Conservation (phyloP, 192 early-diverging fungal species). For the Coemansia sp. region DNA sequence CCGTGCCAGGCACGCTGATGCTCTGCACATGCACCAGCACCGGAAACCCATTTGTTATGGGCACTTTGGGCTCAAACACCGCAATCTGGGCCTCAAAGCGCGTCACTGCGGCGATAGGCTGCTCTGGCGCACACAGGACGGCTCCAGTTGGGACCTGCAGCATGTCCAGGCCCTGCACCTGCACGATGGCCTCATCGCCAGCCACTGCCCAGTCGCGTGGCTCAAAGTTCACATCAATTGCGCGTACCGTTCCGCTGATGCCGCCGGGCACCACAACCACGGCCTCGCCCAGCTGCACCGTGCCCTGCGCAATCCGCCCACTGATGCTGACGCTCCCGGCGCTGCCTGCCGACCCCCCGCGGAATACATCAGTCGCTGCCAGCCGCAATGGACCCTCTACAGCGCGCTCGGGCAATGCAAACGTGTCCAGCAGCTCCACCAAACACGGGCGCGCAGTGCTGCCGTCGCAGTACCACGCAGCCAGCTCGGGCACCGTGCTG, state of each 20-base stretch:
- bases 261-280: conserved; percentile 80
- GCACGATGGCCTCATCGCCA: conserved; percentile 85
- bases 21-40: conserved; percentile 85
- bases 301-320: conserved; percentile 84
- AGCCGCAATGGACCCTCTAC: conserved; percentile 84
- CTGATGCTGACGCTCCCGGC: conserved; percentile 72
- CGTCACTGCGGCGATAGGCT: conserved; percentile 74
- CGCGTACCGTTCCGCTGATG: conserved; percentile 73
- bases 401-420: conserved; percentile 70
- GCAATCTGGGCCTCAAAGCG: conserved; percentile 84
- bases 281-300: conserved; percentile 82
- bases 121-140: conserved; percentile 70
- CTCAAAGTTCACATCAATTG: conserved; percentile 71
- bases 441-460: conserved; percentile 63
- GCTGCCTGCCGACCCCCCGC: conserved; percentile 68
- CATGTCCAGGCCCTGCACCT: conserved; percentile 56
- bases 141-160: conserved; percentile 66
- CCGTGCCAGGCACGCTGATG: conserved; percentile 70
- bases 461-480: conserved; percentile 65
- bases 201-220: conserved; percentile 84
- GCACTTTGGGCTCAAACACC: conserved; percentile 89
- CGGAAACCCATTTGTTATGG: conserved; percentile 89
- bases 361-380: conserved; percentile 86
- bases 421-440: conserved; percentile 69
- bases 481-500: conserved; percentile 25